phyloP scores from a whole-genome alignment of 257 asterid species.

The Osmanthus fragrans region DNA sequence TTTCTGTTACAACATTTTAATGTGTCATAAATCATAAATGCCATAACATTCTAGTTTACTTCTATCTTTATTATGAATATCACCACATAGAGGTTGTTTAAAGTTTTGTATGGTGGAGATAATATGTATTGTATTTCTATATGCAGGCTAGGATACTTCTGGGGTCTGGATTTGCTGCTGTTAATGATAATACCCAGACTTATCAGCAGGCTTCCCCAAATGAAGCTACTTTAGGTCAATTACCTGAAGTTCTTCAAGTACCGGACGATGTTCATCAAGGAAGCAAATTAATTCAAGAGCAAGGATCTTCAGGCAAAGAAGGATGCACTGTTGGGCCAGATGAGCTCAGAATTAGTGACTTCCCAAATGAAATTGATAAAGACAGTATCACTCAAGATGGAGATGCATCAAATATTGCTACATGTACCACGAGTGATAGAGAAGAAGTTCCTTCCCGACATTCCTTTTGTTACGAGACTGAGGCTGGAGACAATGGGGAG shows the following conservation, averaged over 20 bases:
- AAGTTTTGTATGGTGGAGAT: not conserved
- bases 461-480: conserved; percentile 56
- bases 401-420: conserved; percentile 77
- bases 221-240: conserved; percentile 29
- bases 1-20: too few species aligned
- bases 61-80: not conserved
- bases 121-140: conserved; percentile 9
- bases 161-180: conserved; percentile 53
- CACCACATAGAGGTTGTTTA: not conserved
- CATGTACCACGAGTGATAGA: conserved; percentile 72
- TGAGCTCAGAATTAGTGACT: conserved; percentile 32
- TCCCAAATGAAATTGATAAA: conserved; percentile 53
- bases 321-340: conserved; percentile 32
- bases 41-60: not conserved
- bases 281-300: conserved; percentile 33
- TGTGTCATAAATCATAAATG: not conserved
- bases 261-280: conserved; percentile 24
- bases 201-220: conserved; percentile 37
- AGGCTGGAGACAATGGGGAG: conserved; percentile 50
- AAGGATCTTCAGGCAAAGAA: conserved; percentile 27
- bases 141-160: conserved; percentile 89
- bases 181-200: conserved; percentile 40
- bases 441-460: conserved; percentile 65
- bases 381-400: conserved; percentile 67
- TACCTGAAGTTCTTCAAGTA: conserved; percentile 32